Percentiles rank a stretch among this genome's conserved stretches.
phyloP scores from a whole-genome alignment of 1,139 yeast genomes.

The Yamadazyma siamensis region DNA sequence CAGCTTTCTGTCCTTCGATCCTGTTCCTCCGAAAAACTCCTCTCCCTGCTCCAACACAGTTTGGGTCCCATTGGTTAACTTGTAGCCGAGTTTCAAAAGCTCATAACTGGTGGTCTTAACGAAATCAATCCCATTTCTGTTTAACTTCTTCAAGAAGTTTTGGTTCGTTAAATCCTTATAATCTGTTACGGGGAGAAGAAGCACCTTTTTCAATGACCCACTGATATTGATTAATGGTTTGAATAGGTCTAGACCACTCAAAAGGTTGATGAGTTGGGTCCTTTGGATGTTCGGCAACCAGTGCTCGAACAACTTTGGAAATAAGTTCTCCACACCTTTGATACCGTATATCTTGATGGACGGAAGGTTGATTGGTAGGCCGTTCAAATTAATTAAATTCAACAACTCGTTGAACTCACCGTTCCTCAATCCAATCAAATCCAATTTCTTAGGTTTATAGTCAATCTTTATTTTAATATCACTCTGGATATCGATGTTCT shows the following conservation, averaged over 20 bases:
- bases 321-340: constrained; percentile 64
- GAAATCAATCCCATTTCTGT: constrained; percentile 75
- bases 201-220: constrained; percentile 69
- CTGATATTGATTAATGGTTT: constrained; percentile 77
- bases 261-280: constrained; percentile 73
- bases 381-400: constrained; percentile 86
- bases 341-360: constrained; percentile 69
- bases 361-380: constrained; percentile 66
- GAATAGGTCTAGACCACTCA: constrained; percentile 82
- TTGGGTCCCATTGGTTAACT: constrained; percentile 87
- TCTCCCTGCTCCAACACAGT: constrained; percentile 78
- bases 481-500: constrained; percentile 56
- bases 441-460: constrained; percentile 87
- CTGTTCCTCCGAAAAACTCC: constrained; percentile 67
- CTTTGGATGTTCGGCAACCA: constrained; percentile 88
- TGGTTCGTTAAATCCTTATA: constrained; percentile 52
- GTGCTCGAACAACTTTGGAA: constrained; percentile 51
- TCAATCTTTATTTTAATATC: constrained; percentile 70
- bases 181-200: constrained; percentile 71
- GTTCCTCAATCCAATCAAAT: constrained; percentile 77
- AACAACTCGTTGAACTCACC: constrained; percentile 85
- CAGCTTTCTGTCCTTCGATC: constrained; percentile 41
- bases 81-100: constrained; percentile 76
- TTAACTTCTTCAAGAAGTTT: constrained; percentile 63
- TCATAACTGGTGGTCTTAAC: constrained; percentile 81